Evolutionary conservation across 2,329 filamentous ascomycete genomes (phyloP), one percentile per base, ranked within the genome.

Genomic region (Nigrospora sphaerica): DNA sequence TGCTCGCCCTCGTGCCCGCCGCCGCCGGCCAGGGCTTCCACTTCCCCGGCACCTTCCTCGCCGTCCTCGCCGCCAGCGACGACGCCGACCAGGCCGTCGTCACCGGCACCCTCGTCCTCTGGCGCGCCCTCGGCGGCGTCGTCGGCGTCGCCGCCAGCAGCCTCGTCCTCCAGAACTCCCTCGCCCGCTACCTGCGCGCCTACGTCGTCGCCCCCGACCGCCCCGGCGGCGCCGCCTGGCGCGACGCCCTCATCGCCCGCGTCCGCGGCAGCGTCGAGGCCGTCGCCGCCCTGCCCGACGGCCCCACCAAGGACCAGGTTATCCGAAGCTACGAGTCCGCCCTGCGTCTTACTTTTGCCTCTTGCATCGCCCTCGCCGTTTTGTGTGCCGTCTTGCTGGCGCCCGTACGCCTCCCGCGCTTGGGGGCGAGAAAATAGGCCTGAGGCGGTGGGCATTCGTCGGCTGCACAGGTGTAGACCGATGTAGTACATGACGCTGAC

Each of bases 141-240:
- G 73, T 90, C 57, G 87, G 86, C n/a, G 78, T 91, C 39, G 81
- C 86, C 1, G 69, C 76, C 44, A 86, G 81, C 53, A 86, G 83
- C 59, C 73, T 89, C 47, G 78, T 89, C 9, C 69, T 91, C 50
- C 86, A 92, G 66, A 89, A 89, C 56, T 74, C 78, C 1, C 67
- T 92, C 44, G 65, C 77, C 10, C 65, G 71, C 16, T 83, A 82
- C 53, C 71, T 92, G 6, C 64, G 77, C 5, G 52, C 60, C 12
- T 72, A 76, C 32, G 82, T 91, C 10, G 72, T n/a, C 18, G 17
- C n/a, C 32, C 45, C 47, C 40, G 34, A 13, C 5, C 46, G 32
- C 18, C 39, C 39, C 16, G 17, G 19, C 7, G 47, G 70, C 0
- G 83, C 80, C 0, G 68, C 70, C 0, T 69, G 80, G 19, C 85